These are phyloP conservation scores for Suillus placidus DNA, from an alignment of 768 basidiomycete species.

Conservation along the genomic window DNA sequence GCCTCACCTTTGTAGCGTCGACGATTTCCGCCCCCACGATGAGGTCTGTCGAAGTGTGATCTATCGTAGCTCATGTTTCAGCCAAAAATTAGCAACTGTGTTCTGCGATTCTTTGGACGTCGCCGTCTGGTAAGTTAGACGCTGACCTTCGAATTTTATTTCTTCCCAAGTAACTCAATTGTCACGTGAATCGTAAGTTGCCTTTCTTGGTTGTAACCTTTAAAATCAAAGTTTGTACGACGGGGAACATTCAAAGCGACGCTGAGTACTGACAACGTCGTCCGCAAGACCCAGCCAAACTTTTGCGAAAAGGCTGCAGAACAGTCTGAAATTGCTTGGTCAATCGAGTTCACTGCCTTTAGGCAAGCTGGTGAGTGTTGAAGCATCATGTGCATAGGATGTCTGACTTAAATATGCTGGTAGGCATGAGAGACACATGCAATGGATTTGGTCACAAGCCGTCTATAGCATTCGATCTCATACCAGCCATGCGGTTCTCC, in stretches of 20 bases:
- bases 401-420: conserved; percentile 5
- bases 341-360: conserved; percentile 1
- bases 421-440: conserved; percentile 73
- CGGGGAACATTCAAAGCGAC: not conserved
- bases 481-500: conserved; percentile 9
- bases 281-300: not conserved
- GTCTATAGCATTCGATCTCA: conserved; percentile 45
- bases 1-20: conserved; percentile 56
- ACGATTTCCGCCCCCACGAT: conserved; percentile 49
- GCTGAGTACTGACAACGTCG: not conserved
- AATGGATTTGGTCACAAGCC: conserved; percentile 61
- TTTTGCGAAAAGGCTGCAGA: not conserved
- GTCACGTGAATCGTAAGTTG: not conserved
- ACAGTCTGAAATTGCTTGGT: not conserved
- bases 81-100: conserved; percentile 12
- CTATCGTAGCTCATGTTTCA: conserved; percentile 61
- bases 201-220: not conserved
- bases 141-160: conserved; percentile 3
- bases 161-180: not conserved
- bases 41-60: conserved; percentile 51
- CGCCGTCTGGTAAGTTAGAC: conserved; percentile 12
- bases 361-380: conserved; percentile 28
- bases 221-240: not conserved
- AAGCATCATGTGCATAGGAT: not conserved
- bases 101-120: conserved; percentile 12